Evolutionary conservation across 192 early-diverging fungal species (phyloP), one percentile per base, ranked within the genome.

Genomic region (Linnemannia elongata): DNA sequence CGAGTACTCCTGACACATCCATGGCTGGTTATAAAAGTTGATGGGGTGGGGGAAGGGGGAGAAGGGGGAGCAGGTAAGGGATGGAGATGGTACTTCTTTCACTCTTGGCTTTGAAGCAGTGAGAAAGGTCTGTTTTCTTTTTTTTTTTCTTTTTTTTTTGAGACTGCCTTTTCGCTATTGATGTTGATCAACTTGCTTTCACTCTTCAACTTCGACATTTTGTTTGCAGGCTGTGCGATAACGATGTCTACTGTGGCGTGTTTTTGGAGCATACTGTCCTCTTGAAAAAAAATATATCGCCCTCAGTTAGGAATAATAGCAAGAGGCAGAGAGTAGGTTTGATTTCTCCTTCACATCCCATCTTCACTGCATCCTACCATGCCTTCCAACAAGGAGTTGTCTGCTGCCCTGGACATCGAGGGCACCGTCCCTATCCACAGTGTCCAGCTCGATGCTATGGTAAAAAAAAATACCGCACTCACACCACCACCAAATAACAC

Each of bases 381-480:
- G 84, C 84, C 84, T 63, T 70, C 84, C 70, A 80, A 87, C 76
- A 87, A 87, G 84, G 84, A 87, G 78, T 80, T 87, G 75, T 87
- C 90, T 69, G 89, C 90, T 66, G 89, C 89, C 63, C 82, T 95
- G 74, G 94, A 95, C 79, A 82, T 95, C n/a, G 92, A 95, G 74
- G 90, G 89, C 77, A 85, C 73, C 68, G 80, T 83, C 85, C 89
- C 91, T 45, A 81, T 96, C 76, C 82, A 89, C 55, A 82, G 81
- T 63, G 95, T 96, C 69, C 94, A 95, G 85, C 90, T 96, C 75
- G 95, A 96, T 82, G 94, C 93, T 66, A 90, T 96, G 83, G 95
- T 93, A 90, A 89, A 42, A 24, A 41, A 68, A n/a, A 68, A 49
- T 18, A 10, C 7, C 33, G 33, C 30, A 1, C 24, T 45, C 7